A percentile compares a stretch with the other conserved stretches of the same genome.
Conservation (phyloP, 2,329 filamentous ascomycete genomes). For the Colletotrichum filicis region DNA sequence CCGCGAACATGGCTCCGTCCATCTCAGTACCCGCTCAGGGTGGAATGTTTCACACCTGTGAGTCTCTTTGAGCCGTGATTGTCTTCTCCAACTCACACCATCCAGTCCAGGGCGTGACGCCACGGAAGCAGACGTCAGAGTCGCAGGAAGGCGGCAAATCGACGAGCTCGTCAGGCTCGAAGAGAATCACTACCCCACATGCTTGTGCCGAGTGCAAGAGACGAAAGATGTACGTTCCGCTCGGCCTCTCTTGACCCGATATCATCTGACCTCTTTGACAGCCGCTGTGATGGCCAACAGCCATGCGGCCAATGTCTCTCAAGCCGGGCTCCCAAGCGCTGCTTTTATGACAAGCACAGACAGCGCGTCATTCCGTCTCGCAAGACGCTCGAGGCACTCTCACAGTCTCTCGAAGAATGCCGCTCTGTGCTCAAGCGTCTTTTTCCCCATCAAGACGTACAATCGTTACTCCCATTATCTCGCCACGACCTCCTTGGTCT, state of each 20-base stretch:
- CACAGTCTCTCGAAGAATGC: constrained; percentile 74
- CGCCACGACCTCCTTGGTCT: constrained; percentile 70
- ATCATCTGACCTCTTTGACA: constrained; percentile 43
- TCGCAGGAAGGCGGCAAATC: constrained; percentile 48
- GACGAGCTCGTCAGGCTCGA: constrained; percentile 49
- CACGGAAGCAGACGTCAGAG: constrained; percentile 32
- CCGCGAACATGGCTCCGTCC: constrained; percentile 32
- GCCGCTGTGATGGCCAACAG: constrained; percentile 81
- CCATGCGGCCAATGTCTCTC: constrained; percentile 87
- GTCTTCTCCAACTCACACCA: neutral
- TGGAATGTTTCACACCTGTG: constrained; percentile 37
- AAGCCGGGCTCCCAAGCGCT: constrained; percentile 82
- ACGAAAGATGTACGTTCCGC: constrained; percentile 72
- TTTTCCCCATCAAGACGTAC: constrained; percentile 68
- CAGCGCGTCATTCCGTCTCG: constrained; percentile 81
- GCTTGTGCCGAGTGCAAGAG: constrained; percentile 83
- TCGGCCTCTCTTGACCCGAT: neutral
- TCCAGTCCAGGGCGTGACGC: constrained; percentile 36
- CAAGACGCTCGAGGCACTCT: constrained; percentile 75
- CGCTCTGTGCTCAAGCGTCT: constrained; percentile 70
- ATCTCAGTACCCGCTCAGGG: constrained; percentile 34
- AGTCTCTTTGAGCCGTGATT: neutral
- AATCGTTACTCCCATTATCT: constrained; percentile 63
- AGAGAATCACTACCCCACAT: constrained; percentile 67
- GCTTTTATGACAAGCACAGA: constrained; percentile 84